A percentile compares a stretch with the other conserved stretches of the same genome.
phyloP scores from a whole-genome alignment of 202 grass and related monocot genomes.

The Schoenoplectus tabernaemontani region DNA sequence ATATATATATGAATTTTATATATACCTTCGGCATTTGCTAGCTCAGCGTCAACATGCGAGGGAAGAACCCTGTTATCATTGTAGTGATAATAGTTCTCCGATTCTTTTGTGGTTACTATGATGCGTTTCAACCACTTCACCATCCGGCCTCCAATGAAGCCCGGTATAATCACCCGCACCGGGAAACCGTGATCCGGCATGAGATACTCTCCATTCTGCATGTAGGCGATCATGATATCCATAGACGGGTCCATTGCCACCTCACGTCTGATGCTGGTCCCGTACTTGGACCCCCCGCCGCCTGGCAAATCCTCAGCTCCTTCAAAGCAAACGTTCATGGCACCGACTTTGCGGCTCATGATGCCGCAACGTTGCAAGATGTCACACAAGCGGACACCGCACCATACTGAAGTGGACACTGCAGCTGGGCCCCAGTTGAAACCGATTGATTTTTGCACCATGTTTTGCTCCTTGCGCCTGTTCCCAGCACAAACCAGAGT shows the following conservation, averaged over 20 bases:
- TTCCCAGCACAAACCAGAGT: slow-evolving; percentile 63
- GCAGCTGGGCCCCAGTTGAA: slow-evolving; percentile 75
- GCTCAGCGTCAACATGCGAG: slow-evolving; percentile 57
- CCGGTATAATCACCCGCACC: slow-evolving; percentile 53
- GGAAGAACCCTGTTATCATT: slow-evolving; percentile 61
- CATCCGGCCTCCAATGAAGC: slow-evolving; percentile 61
- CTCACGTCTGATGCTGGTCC: slow-evolving; percentile 47
- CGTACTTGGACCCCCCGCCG: slow-evolving; percentile 38
- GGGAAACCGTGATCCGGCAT: slow-evolving; percentile 69
- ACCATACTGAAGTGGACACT: slow-evolving; percentile 69
- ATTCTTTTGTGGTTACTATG: slow-evolving; percentile 36
- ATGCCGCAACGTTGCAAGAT: slow-evolving; percentile 46
- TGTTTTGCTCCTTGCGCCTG: slow-evolving; percentile 85
- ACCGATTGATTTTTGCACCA: slow-evolving; percentile 44
- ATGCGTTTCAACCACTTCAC: slow-evolving; percentile 61
- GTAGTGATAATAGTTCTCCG: slow-evolving; percentile 76
- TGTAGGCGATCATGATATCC: slow-evolving; percentile 53
- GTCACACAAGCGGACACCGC: slow-evolving; percentile 48
- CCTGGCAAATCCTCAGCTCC: slow-evolving; percentile 60
- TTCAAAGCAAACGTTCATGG: slow-evolving; percentile 55
- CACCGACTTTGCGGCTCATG: slow-evolving; percentile 22
- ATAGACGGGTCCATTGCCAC: slow-evolving; percentile 50
- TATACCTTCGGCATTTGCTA: slow-evolving; percentile 60
- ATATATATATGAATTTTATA: background rate
- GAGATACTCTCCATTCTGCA: slow-evolving; percentile 71